Percentiles rank a stretch among this genome's conserved stretches.
Evolutionary conservation across 768 basidiomycete species (phyloP).

Genomic region (Boletus patriciae): DNA sequence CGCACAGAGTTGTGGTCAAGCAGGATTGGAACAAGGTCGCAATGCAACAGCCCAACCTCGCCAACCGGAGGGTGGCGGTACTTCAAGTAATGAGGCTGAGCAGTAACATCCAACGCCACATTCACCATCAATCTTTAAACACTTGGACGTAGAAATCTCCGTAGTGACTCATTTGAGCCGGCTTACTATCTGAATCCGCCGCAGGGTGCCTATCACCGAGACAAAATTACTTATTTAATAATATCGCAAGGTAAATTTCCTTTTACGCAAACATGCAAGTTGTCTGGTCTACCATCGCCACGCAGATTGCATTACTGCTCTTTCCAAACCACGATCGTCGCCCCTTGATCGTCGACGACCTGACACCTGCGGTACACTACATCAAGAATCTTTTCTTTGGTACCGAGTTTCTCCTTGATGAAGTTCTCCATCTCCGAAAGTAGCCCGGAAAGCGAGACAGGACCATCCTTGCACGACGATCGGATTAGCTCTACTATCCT

Average conservation of each 20-base stretch:
- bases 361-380: constrained; percentile 70
- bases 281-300: constrained; percentile 17
- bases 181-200: not conserved
- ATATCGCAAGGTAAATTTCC: not conserved
- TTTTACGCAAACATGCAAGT: not conserved
- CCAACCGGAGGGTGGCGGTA: constrained; percentile 20
- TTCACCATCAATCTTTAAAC: constrained; percentile 25
- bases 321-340: constrained; percentile 23
- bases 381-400: constrained; percentile 75
- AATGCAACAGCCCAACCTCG: constrained; percentile 25
- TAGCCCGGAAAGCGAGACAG: constrained; percentile 21
- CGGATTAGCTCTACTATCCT: constrained; percentile 66
- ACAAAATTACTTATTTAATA: not conserved
- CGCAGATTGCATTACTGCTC: constrained; percentile 17
- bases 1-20: constrained; percentile 13
- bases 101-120: constrained; percentile 20
- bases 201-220: constrained; percentile 4
- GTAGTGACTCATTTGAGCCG: constrained; percentile 1
- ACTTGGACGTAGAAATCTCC: not conserved
- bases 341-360: constrained; percentile 51
- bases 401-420: constrained; percentile 48
- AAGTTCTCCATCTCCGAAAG: constrained; percentile 25
- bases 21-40: constrained; percentile 27
- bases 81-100: constrained; percentile 19
- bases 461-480: constrained; percentile 42